Evolutionary conservation across 371 early-diverging fungal genomes (phyloP).

Genomic region (Sanchytrium tribonematis): DNA sequence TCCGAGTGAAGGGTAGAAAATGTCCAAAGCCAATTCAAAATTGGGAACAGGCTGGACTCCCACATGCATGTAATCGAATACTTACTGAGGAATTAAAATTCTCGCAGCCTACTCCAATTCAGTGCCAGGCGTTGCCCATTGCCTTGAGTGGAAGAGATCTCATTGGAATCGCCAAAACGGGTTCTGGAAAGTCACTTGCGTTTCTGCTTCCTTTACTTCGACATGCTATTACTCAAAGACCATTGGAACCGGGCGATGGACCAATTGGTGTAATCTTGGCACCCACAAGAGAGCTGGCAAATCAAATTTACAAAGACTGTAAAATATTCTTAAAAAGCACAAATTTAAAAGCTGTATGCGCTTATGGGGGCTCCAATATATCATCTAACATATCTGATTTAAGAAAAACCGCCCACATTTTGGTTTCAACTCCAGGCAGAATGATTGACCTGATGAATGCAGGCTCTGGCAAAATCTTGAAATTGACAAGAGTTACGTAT

Average conservation of each 20-base stretch:
- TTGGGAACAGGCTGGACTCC: constrained; percentile 85
- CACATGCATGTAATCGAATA: constrained; percentile 24
- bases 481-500: constrained; percentile 70
- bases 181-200: constrained; percentile 86
- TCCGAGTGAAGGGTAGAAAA: constrained; percentile 62
- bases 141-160: constrained; percentile 87
- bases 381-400: constrained; percentile 92
- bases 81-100: constrained; percentile 47
- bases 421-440: constrained; percentile 97
- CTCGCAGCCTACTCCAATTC: constrained; percentile 70
- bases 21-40: constrained; percentile 75
- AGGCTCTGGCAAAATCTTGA: constrained; percentile 80
- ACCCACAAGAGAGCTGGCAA: constrained; percentile 95
- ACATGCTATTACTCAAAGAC: constrained; percentile 80
- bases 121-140: constrained; percentile 91
- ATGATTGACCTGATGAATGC: constrained; percentile 94
- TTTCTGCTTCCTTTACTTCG: constrained; percentile 86
- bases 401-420: constrained; percentile 88
- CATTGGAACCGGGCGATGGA: constrained; percentile 52
- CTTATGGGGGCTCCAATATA: constrained; percentile 93
- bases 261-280: constrained; percentile 90
- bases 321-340: constrained; percentile 54
- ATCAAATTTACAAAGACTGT: constrained; percentile 83
- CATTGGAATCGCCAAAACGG: constrained; percentile 97
- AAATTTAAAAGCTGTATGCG: constrained; percentile 50